Evolutionary conservation across 164 flowering plant species (phyloP), one percentile per base, ranked within the genome.

Genomic region (Nymphaea thermarum): DNA sequence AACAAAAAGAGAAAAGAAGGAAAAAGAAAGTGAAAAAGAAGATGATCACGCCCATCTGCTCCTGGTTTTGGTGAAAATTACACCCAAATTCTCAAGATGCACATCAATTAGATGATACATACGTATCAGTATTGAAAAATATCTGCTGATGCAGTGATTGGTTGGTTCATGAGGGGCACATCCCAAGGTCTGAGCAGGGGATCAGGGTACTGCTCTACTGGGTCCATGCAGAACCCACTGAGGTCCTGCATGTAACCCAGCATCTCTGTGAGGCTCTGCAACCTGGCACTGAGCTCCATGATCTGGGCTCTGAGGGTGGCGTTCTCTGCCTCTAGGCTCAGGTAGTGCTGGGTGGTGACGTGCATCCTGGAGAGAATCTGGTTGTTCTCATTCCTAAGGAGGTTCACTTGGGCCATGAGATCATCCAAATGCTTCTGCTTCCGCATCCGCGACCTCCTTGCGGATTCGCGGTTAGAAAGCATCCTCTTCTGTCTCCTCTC

Each of bases 401-500:
- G 79, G 51, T 55, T 64, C 68, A 82, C 81, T 66, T 86, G 87
- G 43, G 74, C 77, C 84, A 68, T 78, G 71, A 93, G 77, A 64
- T 88, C 93, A 68, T 90, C 93, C 80, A 90, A 53, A 60, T 86
- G 95, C 82, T 87, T 83, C 82, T 90, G 93, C 67, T 93, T 93
- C 60, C 90, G 70, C 87, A 84, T 78, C 78, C 98, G 73, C 15
- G 96, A 90, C 42, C 98, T 72, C 72, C 91, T 75, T n/a, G 98
- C 98, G 5, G 98, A 90, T 73, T 90, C 96, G 0, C 98, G 87
- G 75, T 93, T 93, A 36, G 98, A 93, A 62, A 73, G 72, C 98
- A 85, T 93, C 74, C 98, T 77, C 76, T 87, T 90, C 75, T 76
- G 71, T 44, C 88, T 90, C 63, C 95, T 85, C 44, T 79, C 79